A percentile compares a stretch with the other conserved stretches of the same genome.
Evolutionary conservation across 225 moss, liverwort and hornwort species (phyloP).

Genomic region (Asterella californica): DNA sequence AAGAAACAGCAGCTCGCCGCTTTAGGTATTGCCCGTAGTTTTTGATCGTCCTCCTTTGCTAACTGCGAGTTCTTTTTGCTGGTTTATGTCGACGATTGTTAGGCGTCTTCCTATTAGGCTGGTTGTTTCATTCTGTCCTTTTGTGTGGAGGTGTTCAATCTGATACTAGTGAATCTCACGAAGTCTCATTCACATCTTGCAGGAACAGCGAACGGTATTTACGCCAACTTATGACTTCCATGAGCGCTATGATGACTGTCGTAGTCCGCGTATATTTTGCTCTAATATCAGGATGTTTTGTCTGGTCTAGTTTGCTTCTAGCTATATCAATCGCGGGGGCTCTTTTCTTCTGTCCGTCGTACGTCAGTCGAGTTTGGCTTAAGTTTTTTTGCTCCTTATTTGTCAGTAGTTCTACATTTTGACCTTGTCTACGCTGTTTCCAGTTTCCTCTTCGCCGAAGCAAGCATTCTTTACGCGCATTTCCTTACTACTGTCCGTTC

Average conservation of each 20-base stretch:
- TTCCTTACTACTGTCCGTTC: slow-evolving; percentile 20
- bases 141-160: not conserved
- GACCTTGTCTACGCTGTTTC: not conserved
- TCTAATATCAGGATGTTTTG: not conserved
- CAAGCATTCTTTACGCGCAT: not conserved
- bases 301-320: not conserved
- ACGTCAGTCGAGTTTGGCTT: not conserved
- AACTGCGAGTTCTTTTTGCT: too few relatives aligned
- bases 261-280: not conserved
- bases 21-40: slow-evolving; percentile 32
- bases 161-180: not conserved
- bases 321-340: not conserved
- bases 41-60: not conserved
- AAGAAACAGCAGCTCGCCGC: slow-evolving; percentile 58
- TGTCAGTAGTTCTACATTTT: not conserved
- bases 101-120: not conserved
- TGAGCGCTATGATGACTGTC: slow-evolving; percentile 20
- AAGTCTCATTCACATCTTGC: slow-evolving; percentile 20
- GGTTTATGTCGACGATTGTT: not conserved
- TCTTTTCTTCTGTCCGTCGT: not conserved
- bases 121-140: not conserved
- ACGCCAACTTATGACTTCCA: slow-evolving; percentile 34
- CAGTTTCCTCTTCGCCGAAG: not conserved
- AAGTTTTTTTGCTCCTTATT: not conserved
- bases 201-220: slow-evolving; percentile 44